Evolutionary conservation across 768 basidiomycete genomes (phyloP).

Genomic region (Rhodotorula paludigena): DNA sequence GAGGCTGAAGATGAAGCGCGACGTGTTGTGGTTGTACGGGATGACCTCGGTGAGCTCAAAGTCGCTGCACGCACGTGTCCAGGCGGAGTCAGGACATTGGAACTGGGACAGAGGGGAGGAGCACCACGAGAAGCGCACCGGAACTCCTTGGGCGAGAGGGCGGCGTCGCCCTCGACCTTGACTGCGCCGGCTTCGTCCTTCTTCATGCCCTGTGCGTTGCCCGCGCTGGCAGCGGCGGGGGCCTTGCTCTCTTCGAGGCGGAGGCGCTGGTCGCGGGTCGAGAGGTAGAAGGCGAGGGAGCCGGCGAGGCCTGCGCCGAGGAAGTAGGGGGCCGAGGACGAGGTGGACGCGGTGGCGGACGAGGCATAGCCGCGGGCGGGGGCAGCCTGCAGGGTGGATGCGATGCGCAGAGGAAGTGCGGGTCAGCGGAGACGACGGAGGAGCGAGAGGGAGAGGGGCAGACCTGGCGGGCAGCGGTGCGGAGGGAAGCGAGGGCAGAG

Average conservation of each 20-base stretch:
- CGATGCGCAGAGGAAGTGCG: not conserved
- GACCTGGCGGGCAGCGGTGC: slow-evolving; percentile 9
- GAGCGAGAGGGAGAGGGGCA: not conserved
- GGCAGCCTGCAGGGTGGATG: not conserved
- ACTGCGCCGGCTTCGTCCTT: slow-evolving; percentile 3
- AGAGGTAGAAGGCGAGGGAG: slow-evolving; percentile 31
- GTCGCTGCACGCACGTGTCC: slow-evolving; percentile 58
- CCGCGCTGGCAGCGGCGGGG: slow-evolving; percentile 6
- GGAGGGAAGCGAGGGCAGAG: not conserved
- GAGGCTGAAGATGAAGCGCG: slow-evolving; percentile 57
- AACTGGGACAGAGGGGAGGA: too few relatives aligned
- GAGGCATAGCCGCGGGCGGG: slow-evolving; percentile 29
- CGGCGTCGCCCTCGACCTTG: slow-evolving; percentile 10
- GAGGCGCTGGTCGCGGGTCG: slow-evolving; percentile 9
- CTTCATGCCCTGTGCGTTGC: slow-evolving; percentile 5
- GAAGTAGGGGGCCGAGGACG: slow-evolving; percentile 34
- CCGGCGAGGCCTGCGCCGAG: slow-evolving; percentile 35
- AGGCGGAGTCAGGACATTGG: too few relatives aligned
- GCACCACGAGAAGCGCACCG: too few relatives aligned
- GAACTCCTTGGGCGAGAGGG: slow-evolving; percentile 30
- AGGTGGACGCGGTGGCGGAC: slow-evolving; percentile 1
- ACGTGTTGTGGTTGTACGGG: slow-evolving; percentile 84
- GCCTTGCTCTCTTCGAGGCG: slow-evolving; percentile 12
- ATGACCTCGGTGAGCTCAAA: slow-evolving; percentile 69
- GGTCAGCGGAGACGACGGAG: too few relatives aligned